These are phyloP conservation scores for Thymus mandschuricus DNA, from an alignment of 257 asterid genomes.

Conservation along the genomic window DNA sequence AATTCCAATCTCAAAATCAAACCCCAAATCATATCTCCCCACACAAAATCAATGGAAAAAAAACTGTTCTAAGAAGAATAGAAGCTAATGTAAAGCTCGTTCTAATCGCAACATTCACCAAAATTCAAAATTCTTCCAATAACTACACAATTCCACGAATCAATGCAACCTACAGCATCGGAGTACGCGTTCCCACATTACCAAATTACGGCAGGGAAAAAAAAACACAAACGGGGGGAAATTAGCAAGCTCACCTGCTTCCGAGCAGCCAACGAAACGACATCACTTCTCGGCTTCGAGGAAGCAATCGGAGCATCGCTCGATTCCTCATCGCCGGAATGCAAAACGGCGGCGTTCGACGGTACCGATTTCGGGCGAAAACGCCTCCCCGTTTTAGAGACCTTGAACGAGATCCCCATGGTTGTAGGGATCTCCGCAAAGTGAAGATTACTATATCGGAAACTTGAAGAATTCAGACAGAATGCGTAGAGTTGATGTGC, in stretches of 20 bases:
- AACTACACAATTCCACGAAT: neutral
- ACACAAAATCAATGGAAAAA: neutral
- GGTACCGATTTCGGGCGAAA: slow-evolving; percentile 52
- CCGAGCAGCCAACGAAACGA: slow-evolving; percentile 37
- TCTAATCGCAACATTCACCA: slow-evolving; percentile 18
- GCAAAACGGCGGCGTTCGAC: slow-evolving; percentile 31
- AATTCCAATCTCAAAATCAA: neutral
- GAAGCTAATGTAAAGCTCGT: slow-evolving; percentile 21
- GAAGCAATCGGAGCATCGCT: slow-evolving; percentile 32
- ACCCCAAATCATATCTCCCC: slow-evolving; percentile 25
- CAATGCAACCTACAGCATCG: neutral
- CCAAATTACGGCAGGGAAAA: neutral
- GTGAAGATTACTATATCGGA: slow-evolving; percentile 17
- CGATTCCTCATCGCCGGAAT: slow-evolving; percentile 32
- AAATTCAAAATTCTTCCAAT: slow-evolving; percentile 1
- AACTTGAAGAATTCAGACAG: slow-evolving; percentile 7
- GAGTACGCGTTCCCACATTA: slow-evolving; percentile 7
- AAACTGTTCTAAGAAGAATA: neutral
- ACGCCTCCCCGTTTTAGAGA: slow-evolving; percentile 73
- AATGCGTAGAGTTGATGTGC: neutral
- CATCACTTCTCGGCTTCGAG: slow-evolving; percentile 36
- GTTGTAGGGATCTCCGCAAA: slow-evolving; percentile 31
- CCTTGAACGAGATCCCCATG: slow-evolving; percentile 96
- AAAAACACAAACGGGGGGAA: neutral
- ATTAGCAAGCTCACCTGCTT: slow-evolving; percentile 39